A percentile compares a stretch with the other conserved stretches of the same genome.
Conservation (phyloP, 1,284 basidiomycete species). For the Vanrija sp. region DNA sequence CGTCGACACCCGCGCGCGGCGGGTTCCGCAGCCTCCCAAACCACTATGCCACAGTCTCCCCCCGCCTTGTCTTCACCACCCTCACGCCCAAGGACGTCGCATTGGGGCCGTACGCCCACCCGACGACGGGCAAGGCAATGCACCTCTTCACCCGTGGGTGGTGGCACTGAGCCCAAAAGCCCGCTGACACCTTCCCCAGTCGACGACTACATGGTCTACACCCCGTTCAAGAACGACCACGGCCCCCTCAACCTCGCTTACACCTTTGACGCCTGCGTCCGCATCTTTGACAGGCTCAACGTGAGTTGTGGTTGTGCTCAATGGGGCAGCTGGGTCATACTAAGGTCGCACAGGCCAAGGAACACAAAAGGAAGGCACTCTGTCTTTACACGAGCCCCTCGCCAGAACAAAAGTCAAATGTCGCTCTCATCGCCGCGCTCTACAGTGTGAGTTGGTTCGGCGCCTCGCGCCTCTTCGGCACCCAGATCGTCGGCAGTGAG, state of each 20-base stretch:
- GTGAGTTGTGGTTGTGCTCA: slow-evolving; percentile 51
- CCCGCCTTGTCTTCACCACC: slow-evolving; percentile 43
- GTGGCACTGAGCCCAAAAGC: neutral
- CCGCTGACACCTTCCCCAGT: slow-evolving; percentile 22
- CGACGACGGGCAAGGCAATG: slow-evolving; percentile 25
- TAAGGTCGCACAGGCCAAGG: slow-evolving; percentile 58
- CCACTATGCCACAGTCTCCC: slow-evolving; percentile 34
- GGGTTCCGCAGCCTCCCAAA: slow-evolving; percentile 29
- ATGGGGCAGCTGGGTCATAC: slow-evolving; percentile 1
- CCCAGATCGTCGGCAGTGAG: neutral
- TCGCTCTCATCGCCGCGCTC: slow-evolving; percentile 84
- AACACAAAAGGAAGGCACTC: slow-evolving; percentile 53
- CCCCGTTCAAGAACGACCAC: slow-evolving; percentile 92
- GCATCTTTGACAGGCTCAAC: slow-evolving; percentile 81
- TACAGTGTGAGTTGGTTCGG: slow-evolving; percentile 53
- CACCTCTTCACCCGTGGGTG: slow-evolving; percentile 39
- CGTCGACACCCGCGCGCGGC: neutral
- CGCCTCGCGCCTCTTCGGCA: neutral
- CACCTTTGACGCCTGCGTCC: slow-evolving; percentile 90
- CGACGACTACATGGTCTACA: slow-evolving; percentile 83
- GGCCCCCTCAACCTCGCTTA: slow-evolving; percentile 89
- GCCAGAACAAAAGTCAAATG: slow-evolving; percentile 84
- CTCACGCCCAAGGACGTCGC: slow-evolving; percentile 25
- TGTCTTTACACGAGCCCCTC: slow-evolving; percentile 86
- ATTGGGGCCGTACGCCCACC: slow-evolving; percentile 31